Percentiles rank a stretch among this genome's conserved stretches.
phyloP scores from a whole-genome alignment of 1,139 yeast genomes.

The Tardiomyces blankii region DNA sequence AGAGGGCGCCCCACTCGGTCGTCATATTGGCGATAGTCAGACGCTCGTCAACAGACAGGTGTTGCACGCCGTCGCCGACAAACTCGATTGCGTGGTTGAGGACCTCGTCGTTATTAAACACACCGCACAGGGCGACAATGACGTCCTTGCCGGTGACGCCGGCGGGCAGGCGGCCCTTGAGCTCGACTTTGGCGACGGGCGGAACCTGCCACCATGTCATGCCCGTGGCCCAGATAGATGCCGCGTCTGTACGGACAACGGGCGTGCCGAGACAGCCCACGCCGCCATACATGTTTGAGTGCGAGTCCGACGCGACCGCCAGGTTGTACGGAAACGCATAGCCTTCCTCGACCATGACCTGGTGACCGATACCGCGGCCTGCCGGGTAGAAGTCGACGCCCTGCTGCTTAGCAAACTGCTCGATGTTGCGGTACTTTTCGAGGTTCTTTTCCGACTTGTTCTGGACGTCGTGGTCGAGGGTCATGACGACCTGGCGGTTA shows the following conservation, averaged over 20 bases:
- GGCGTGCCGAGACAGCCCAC: constrained; percentile 94
- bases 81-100: constrained; percentile 96
- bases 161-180: constrained; percentile 65
- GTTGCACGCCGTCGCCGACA: constrained; percentile 72
- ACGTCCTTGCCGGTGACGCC: constrained; percentile 97
- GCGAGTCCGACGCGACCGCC: constrained; percentile 96
- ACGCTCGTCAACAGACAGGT: constrained; percentile 78
- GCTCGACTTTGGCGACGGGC: constrained; percentile 91
- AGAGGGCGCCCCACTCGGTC: constrained; percentile 98
- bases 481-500: constrained; percentile 84
- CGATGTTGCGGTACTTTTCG: constrained; percentile 78
- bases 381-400: constrained; percentile 98
- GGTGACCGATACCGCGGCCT: constrained; percentile 98
- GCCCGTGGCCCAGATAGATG: constrained; percentile 98
- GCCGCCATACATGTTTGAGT: constrained; percentile 97
- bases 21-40: constrained; percentile 98
- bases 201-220: constrained; percentile 99
- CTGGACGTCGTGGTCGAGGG: constrained; percentile 96
- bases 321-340: constrained; percentile 91
- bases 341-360: constrained; percentile 97
- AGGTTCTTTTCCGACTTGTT: constrained; percentile 81
- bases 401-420: constrained; percentile 76
- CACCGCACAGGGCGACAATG: constrained; percentile 90
- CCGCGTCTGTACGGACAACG: constrained; percentile 96
- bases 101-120: constrained; percentile 92